Conservation (phyloP, 106 monocot species). For the Allium cepa region DNA sequence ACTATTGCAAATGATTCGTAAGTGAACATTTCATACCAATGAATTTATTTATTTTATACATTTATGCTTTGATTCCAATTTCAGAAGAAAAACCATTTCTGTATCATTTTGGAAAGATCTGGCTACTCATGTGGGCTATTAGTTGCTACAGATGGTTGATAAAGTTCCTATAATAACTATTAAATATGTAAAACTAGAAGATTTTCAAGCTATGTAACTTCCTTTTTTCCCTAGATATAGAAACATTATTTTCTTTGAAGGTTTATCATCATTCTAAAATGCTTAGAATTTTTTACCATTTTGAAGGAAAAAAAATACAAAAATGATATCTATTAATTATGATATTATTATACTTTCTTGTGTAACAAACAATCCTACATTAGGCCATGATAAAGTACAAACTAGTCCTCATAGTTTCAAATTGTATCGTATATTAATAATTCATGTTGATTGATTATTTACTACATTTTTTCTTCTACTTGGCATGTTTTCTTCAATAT, state of each 20-base stretch:
- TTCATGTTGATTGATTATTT: neutral
- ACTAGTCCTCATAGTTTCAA: neutral
- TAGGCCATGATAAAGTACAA: conserved; percentile 85
- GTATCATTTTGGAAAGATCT: conserved; percentile 21
- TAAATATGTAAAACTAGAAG: no score
- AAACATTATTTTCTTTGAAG: conserved; percentile 28
- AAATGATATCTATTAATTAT: conserved; percentile 70
- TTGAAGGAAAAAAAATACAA: no score
- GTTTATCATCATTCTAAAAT: conserved; percentile 71
- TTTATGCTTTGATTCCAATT: neutral
- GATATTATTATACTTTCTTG: conserved; percentile 77
- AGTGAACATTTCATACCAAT: conserved; percentile 11
- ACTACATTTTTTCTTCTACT: no score
- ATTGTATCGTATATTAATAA: neutral
- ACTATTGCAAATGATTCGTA: conserved; percentile 97
- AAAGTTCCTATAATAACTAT: conserved; percentile 81
- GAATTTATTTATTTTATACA: neutral
- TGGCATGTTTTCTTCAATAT: conserved; percentile 83
- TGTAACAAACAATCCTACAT: conserved; percentile 48
- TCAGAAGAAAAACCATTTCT: conserved; percentile 3
- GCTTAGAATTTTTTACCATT: conserved; percentile 80
- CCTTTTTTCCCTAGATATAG: no score
- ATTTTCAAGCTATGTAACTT: no score
- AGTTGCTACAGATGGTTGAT: conserved; percentile 79
- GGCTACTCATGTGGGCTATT: conserved; percentile 67